These are phyloP conservation scores for Trichoderma citrinoviride DNA, from an alignment of 2,329 filamentous ascomycete genomes.

Conservation along the genomic window DNA sequence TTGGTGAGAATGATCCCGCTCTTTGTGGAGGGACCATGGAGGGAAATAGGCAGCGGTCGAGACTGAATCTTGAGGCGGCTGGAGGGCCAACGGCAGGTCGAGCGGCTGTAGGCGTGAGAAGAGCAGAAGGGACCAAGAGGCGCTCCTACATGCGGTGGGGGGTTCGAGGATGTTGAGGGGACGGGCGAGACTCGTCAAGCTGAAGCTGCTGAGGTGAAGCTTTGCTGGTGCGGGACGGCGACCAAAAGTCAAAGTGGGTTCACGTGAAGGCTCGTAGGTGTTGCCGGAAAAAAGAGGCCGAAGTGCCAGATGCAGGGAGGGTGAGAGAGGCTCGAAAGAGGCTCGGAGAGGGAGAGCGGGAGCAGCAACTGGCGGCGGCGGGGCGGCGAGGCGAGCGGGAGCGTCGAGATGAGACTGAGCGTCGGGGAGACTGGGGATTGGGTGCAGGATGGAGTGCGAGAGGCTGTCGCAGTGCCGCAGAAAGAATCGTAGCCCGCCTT, in stretches of 20 bases:
- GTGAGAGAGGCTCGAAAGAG: background rate
- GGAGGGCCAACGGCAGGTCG: conserved; percentile 37
- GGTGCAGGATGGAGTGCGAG: conserved; percentile 33
- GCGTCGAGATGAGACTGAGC: conserved; percentile 29
- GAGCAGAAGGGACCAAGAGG: conserved; percentile 28
- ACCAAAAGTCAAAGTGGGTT: conserved; percentile 19
- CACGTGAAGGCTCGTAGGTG: conserved; percentile 21
- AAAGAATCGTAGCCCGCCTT: conserved; percentile 34
- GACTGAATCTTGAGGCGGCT: conserved; percentile 36
- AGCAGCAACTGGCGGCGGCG: conserved; percentile 26
- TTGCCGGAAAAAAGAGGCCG: conserved; percentile 10
- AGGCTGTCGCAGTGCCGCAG: conserved; percentile 27
- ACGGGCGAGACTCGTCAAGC: background rate
- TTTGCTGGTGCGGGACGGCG: conserved; percentile 12
- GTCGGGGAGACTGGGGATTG: conserved; percentile 31
- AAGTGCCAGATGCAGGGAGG: conserved; percentile 18
- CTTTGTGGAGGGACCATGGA: conserved; percentile 59
- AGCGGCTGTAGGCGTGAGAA: conserved; percentile 33
- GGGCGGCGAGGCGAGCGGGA: conserved; percentile 12
- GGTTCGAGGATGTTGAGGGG: conserved; percentile 7
- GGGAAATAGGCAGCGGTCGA: conserved; percentile 39
- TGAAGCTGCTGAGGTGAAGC: conserved; percentile 11
- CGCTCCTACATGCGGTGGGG: conserved; percentile 40
- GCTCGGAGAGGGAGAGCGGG: conserved; percentile 23
- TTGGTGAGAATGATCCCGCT: conserved; percentile 64